phyloP scores from a whole-genome alignment of 345 rosid species.

The Brassica cretica region DNA sequence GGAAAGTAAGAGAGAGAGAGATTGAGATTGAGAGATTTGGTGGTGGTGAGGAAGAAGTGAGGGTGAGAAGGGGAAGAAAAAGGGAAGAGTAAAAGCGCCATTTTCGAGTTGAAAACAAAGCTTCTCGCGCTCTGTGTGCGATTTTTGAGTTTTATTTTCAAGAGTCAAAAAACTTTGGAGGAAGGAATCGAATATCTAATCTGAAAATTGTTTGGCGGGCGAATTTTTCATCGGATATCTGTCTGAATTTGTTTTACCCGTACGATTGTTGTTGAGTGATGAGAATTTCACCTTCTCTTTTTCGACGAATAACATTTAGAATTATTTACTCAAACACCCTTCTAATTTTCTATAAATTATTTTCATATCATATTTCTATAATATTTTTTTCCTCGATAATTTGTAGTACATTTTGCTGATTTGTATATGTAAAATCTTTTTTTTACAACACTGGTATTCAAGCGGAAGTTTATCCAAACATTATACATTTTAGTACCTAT shows the following conservation, averaged over 20 bases:
- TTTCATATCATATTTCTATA: no score
- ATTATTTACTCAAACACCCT: neutral
- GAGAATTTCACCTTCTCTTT: neutral
- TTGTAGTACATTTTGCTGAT: no score
- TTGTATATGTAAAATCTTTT: no score
- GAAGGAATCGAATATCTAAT: neutral
- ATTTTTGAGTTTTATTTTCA: slow-evolving; percentile 3
- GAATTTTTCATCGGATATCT: neutral
- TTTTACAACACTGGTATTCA: no score
- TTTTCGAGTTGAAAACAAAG: slow-evolving; percentile 14
- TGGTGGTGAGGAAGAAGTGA: slow-evolving; percentile 15
- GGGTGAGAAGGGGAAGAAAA: slow-evolving; percentile 18
- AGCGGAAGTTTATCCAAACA: no score
- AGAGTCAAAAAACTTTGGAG: slow-evolving; percentile 20
- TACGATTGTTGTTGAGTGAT: neutral
- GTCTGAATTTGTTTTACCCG: slow-evolving; percentile 22
- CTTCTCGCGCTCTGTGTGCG: slow-evolving; percentile 28
- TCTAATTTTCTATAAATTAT: neutral
- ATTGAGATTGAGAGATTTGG: slow-evolving; percentile 3
- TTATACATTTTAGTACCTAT: no score
- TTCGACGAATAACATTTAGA: neutral
- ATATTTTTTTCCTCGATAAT: no score
- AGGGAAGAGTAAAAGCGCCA: slow-evolving; percentile 35
- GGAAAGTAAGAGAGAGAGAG: neutral
- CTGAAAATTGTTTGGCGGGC: slow-evolving; percentile 32